A percentile compares a stretch with the other conserved stretches of the same genome.
These are phyloP conservation scores for Apiospora koreana DNA, from an alignment of 2,329 filamentous ascomycete genomes.

Conservation along the genomic window DNA sequence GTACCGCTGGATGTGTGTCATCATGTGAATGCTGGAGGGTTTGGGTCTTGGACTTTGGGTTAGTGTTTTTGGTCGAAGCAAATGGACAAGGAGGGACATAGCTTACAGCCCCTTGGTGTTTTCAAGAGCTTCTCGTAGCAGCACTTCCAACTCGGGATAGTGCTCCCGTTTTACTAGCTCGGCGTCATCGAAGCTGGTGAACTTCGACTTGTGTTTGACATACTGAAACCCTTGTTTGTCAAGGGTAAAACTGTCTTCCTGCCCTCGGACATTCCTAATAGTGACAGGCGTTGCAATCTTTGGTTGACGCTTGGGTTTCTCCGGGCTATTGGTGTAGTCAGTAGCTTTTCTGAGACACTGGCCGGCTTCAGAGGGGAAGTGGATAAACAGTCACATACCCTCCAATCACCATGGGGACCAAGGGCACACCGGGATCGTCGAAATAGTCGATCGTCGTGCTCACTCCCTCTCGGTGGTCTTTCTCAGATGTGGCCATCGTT, in stretches of 20 bases:
- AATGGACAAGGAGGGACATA: not conserved
- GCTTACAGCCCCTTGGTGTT: constrained; percentile 9
- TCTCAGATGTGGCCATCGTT: not conserved
- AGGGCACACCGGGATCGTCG: constrained; percentile 1
- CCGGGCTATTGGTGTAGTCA: not conserved
- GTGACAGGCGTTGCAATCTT: not conserved
- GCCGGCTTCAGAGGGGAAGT: not conserved
- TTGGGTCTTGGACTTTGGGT: not conserved
- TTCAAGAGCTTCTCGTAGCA: not conserved
- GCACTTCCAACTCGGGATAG: not conserved
- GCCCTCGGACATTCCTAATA: not conserved
- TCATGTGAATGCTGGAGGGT: constrained; percentile 10
- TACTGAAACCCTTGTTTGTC: constrained; percentile 9
- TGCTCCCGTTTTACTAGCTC: constrained; percentile 2
- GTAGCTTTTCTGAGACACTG: not conserved
- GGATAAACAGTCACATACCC: not conserved
- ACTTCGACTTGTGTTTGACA: constrained; percentile 4
- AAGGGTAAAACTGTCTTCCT: not conserved
- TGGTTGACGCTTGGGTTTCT: constrained; percentile 6
- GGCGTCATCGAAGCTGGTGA: not conserved
- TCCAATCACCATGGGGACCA: constrained; percentile 10
- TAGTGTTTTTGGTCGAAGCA: not conserved
- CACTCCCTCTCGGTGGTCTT: not conserved
- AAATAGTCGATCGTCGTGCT: not conserved
- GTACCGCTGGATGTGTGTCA: constrained; percentile 9